Percentiles rank a stretch among this genome's conserved stretches.
These are phyloP conservation scores for Pycnococcus provasolii DNA, from an alignment of 139 green algal genomes.

Conservation along the genomic window DNA sequence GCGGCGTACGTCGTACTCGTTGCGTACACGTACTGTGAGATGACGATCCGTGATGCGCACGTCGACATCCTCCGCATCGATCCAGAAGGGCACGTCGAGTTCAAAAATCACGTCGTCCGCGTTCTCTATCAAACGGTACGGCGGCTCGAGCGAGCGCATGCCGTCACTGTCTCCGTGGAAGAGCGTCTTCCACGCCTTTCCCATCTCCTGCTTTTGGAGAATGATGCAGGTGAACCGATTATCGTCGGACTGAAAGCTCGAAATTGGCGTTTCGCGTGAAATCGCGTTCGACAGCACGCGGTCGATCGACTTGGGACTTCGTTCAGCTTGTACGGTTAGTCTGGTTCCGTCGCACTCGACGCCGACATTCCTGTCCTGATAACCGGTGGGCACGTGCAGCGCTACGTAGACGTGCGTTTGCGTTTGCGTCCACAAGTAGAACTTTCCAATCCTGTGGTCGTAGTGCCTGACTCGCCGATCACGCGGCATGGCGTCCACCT, in stretches of 20 bases:
- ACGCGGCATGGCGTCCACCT: conserved; percentile 8
- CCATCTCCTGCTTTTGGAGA: conserved; percentile 40
- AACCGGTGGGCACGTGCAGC: conserved; percentile 50
- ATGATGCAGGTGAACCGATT: conserved; percentile 37
- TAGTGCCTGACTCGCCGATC: conserved; percentile 28
- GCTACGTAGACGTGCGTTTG: conserved; percentile 42
- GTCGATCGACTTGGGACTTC: conserved; percentile 47
- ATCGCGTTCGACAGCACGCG: conserved; percentile 33
- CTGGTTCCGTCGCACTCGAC: conserved; percentile 27
- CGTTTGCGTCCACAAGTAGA: conserved; percentile 73
- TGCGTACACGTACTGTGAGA: conserved; percentile 37
- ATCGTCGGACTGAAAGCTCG: conserved; percentile 40
- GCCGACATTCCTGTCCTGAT: conserved; percentile 39
- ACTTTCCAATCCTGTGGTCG: conserved; percentile 41
- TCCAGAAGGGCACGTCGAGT: conserved; percentile 57
- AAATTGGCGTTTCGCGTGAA: conserved; percentile 27
- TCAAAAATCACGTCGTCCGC: conserved; percentile 49
- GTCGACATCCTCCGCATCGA: conserved; percentile 44
- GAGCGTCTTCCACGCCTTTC: conserved; percentile 38
- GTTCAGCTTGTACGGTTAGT: conserved; percentile 44
- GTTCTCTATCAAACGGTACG: conserved; percentile 31
- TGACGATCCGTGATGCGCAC: conserved; percentile 30
- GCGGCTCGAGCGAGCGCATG: conserved; percentile 10
- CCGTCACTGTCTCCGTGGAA: conserved; percentile 50
- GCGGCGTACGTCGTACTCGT: conserved; percentile 34